Evolutionary conservation across 78 protist species (phyloP).

Genomic region (Guillardia theta): DNA sequence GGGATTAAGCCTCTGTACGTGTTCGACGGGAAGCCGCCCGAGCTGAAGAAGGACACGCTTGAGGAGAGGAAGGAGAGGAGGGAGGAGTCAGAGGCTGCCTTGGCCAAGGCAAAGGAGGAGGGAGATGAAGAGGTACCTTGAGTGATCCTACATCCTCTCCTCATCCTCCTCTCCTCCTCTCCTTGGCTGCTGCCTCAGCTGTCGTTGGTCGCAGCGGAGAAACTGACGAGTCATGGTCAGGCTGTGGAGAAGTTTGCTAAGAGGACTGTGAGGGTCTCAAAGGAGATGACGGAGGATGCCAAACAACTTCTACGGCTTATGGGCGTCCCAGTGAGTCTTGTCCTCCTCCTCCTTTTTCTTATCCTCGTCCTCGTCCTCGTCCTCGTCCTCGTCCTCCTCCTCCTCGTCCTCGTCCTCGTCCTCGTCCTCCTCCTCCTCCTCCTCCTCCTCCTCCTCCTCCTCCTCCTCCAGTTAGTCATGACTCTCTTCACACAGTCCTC

Average conservation of each 20-base stretch:
- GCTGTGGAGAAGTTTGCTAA: not conserved
- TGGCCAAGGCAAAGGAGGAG: not conserved
- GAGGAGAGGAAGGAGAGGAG: not conserved
- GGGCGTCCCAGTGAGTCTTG: constrained; percentile 89
- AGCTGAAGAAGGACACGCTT: constrained; percentile 65
- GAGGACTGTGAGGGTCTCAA: constrained; percentile 76
- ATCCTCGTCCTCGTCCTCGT: not conserved
- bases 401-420: not conserved
- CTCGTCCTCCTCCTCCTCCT: not conserved
- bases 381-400: not conserved
- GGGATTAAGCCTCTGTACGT: constrained; percentile 97
- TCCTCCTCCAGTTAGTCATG: not conserved
- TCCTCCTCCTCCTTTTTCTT: not conserved
- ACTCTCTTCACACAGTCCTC: not conserved
- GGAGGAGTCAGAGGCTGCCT: not conserved
- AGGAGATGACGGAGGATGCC: constrained; percentile 88
- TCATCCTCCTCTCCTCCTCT: too few species aligned
- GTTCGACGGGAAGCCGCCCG: constrained; percentile 97
- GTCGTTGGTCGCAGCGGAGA: not conserved
- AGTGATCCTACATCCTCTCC: not conserved
- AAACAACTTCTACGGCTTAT: constrained; percentile 80
- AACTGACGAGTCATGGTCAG: too few species aligned
- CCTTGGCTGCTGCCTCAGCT: too few species aligned
- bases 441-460: not conserved
- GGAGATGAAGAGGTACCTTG: not conserved